Base-by-base conservation (phyloP, 2,329 filamentous ascomycete species). In the Thelonectria rubi region DNA sequence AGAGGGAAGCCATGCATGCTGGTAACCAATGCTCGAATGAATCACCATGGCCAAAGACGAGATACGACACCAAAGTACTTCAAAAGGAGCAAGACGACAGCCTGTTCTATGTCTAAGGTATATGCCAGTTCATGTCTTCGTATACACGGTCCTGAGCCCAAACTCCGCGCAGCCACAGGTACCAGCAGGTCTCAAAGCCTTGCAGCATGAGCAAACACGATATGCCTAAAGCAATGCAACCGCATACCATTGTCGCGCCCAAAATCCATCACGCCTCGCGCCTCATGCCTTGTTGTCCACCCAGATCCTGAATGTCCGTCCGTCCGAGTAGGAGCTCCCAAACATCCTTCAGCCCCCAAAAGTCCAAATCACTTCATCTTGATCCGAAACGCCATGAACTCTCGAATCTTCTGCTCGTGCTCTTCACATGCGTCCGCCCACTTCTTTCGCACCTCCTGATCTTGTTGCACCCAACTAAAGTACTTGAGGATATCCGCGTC, bases 381-480 rank as follows among this genome's bases (percentile, higher is more conserved):
- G 40, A 79, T 76, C 60, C 79, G 76, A 62, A 80, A 79, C 26
- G 73, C 80, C 74, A 84, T 79, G 70, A 88, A 91, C 65, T 86
- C 83, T 65, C 82, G 79, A 58, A 92, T 77, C 10, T 83, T 82
- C 58, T 80, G 74, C 59, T 85, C 82, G 70, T 93, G 90, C 62
- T 82, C 82, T 45, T 86, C 83, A 62, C 84, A 86, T 8, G 86
- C 86, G 9, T 82, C 74, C 30, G 77, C 77, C 88, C 90, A 92
- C 58, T 84, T 82, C 69, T 81, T 80, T 58, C 88, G 80, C 5
- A 91, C 85, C 49, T 80, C 79, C 65, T 87, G 83, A 71, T 93
- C 91, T 74, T 91, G 86, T 65, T 85, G 83, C 57, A 90, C 76
- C 72, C 85, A 86, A 39, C 77, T 78, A 60, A 86, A 74, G 72